Percentiles rank a stretch among this genome's conserved stretches.
Conservation (phyloP, 306 rosid species). For the Senna tora region DNA sequence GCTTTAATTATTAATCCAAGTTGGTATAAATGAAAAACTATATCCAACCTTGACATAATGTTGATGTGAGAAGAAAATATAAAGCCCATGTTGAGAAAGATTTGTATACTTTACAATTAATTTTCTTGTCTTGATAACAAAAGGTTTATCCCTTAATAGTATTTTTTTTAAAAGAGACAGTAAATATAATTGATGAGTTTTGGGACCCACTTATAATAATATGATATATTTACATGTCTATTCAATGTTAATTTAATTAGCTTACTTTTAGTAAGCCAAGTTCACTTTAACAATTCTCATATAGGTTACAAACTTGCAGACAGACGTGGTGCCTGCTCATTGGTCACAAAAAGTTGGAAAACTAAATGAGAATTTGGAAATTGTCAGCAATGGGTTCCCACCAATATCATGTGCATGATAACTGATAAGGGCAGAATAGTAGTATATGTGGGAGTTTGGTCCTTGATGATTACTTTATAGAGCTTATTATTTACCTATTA, state of each 20-base stretch:
- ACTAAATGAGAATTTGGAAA: conserved; percentile 48
- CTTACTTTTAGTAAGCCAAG: background rate
- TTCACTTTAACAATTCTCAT: background rate
- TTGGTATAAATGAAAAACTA: conserved; percentile 19
- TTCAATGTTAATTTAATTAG: no score
- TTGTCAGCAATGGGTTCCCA: conserved; percentile 54
- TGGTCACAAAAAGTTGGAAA: conserved; percentile 46
- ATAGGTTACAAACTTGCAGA: background rate
- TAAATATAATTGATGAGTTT: conserved; percentile 14
- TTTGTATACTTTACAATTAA: background rate
- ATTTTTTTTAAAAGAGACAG: conserved; percentile 6
- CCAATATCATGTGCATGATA: conserved; percentile 49
- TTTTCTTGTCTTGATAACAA: background rate
- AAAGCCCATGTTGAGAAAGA: background rate
- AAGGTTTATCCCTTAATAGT: background rate
- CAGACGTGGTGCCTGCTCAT: conserved; percentile 39
- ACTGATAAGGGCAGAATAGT: conserved; percentile 35
- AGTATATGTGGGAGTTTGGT: conserved; percentile 51
- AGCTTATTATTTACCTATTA: conserved; percentile 55
- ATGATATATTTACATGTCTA: background rate
- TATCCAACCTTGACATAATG: conserved; percentile 21
- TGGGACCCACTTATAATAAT: conserved; percentile 27
- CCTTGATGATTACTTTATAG: conserved; percentile 44
- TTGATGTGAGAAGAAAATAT: background rate
- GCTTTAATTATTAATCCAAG: conserved; percentile 3